Evolutionary conservation across 306 rosid genomes (phyloP).

Genomic region (Vigna unguiculata): DNA sequence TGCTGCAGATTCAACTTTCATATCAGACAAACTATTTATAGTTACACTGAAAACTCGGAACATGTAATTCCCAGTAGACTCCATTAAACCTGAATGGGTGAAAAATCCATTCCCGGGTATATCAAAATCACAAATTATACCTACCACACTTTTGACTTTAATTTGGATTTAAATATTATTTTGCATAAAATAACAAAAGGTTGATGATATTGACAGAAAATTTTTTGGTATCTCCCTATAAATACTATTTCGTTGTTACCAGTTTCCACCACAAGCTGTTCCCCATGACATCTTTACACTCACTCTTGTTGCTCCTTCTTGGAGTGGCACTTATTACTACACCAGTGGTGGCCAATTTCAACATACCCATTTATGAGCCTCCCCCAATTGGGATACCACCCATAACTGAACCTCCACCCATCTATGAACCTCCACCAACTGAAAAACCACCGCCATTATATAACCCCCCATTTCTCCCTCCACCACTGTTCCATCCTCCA

Average conservation of each 20-base stretch:
- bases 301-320: conserved; percentile 36
- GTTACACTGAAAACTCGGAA: background rate
- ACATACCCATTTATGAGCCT: conserved; percentile 32
- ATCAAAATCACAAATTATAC: conserved; percentile 20
- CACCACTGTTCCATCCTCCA: conserved; percentile 32
- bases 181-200: background rate
- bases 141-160: conserved; percentile 28
- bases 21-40: background rate
- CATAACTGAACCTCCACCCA: conserved; percentile 35
- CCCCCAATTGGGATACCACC: conserved; percentile 44
- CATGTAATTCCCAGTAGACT: background rate
- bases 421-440: conserved; percentile 32
- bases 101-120: background rate
- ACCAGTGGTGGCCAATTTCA: conserved; percentile 37
- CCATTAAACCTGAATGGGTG: background rate
- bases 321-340: conserved; percentile 39
- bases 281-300: conserved; percentile 35
- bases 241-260: conserved; percentile 1
- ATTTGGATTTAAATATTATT: background rate
- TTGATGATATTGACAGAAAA: background rate
- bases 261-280: conserved; percentile 22
- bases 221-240: conserved; percentile 25
- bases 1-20: background rate
- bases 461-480: conserved; percentile 21
- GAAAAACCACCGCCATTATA: conserved; percentile 37